A percentile compares a stretch with the other conserved stretches of the same genome.
Conservation (phyloP, 768 basidiomycete species). For the Leccinum arenicola region DNA sequence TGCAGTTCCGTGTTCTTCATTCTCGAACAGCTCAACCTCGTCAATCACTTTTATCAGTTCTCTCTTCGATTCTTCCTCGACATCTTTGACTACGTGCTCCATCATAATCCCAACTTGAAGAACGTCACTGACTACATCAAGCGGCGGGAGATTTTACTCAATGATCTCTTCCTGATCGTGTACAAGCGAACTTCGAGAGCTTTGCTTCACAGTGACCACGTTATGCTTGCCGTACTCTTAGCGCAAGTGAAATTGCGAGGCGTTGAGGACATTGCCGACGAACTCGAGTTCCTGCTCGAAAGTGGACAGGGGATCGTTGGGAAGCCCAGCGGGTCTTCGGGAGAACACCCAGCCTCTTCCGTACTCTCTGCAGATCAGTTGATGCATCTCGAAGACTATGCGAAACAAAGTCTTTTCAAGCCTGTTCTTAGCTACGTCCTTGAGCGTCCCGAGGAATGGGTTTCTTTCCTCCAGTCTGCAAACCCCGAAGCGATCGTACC, state of each 20-base stretch:
- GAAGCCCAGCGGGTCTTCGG: slow-evolving; percentile 32
- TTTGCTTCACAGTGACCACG: slow-evolving; percentile 83
- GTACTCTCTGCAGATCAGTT: slow-evolving; percentile 67
- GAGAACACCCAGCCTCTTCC: slow-evolving; percentile 37
- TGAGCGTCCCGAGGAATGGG: slow-evolving; percentile 67
- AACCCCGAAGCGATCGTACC: slow-evolving; percentile 71
- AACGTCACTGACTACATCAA: slow-evolving; percentile 67
- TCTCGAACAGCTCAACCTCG: slow-evolving; percentile 86
- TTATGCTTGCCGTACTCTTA: slow-evolving; percentile 87
- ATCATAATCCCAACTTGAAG: slow-evolving; percentile 87
- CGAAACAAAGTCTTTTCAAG: slow-evolving; percentile 74
- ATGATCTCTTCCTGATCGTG: slow-evolving; percentile 85
- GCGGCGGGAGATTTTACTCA: slow-evolving; percentile 77
- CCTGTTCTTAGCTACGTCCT: slow-evolving; percentile 63
- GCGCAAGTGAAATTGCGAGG: slow-evolving; percentile 86
- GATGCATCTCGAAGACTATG: slow-evolving; percentile 64
- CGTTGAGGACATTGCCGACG: slow-evolving; percentile 75
- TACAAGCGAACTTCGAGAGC: slow-evolving; percentile 90
- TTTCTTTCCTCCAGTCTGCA: slow-evolving; percentile 61
- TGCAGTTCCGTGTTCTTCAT: slow-evolving; percentile 98
- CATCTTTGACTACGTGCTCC: slow-evolving; percentile 93
- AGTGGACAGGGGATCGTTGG: slow-evolving; percentile 64
- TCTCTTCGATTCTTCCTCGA: slow-evolving; percentile 97
- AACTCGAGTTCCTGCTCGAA: slow-evolving; percentile 90
- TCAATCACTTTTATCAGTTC: slow-evolving; percentile 99